Evolutionary conservation across 345 rosid genomes (phyloP).

Genomic region (Syzygium grande): DNA sequence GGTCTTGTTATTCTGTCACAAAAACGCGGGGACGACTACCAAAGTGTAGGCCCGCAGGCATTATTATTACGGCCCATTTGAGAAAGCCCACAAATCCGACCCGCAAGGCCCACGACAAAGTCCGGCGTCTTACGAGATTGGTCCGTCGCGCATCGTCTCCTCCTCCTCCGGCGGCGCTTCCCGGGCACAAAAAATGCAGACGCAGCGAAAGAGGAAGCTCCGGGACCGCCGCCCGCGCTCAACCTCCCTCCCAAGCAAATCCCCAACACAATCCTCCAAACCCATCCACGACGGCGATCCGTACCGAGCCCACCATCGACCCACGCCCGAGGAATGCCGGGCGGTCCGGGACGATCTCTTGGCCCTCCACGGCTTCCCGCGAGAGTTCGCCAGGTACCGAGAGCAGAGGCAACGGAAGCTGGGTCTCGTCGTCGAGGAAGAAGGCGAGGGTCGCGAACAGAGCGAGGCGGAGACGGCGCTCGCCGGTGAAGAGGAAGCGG

Average conservation of each 20-base stretch:
- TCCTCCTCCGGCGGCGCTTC: not conserved
- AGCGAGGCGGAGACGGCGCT: slow-evolving; percentile 9
- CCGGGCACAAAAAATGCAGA: not conserved
- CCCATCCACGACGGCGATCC: slow-evolving; percentile 11
- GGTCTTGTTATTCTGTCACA: not conserved
- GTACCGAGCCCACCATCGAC: slow-evolving; percentile 35
- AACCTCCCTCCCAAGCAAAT: slow-evolving; percentile 4
- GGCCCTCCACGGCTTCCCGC: slow-evolving; percentile 53
- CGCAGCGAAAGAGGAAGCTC: not conserved
- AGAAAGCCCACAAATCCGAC: not conserved
- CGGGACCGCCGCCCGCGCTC: not conserved
- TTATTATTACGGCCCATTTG: not conserved
- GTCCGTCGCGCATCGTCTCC: not conserved
- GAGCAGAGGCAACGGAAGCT: slow-evolving; percentile 19
- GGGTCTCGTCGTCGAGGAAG: not conserved
- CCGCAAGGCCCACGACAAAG: not conserved
- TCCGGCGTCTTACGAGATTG: not conserved
- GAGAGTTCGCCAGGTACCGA: slow-evolving; percentile 53
- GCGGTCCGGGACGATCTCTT: slow-evolving; percentile 45
- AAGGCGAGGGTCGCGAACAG: not conserved
- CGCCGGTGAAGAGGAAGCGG: slow-evolving; percentile 5
- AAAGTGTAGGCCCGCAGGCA: not conserved
- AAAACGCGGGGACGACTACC: not conserved
- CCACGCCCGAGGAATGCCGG: slow-evolving; percentile 42
- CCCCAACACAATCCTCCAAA: not conserved